Evolutionary conservation across 2,329 filamentous ascomycete species (phyloP), one percentile per base, ranked within the genome.

Genomic region (Microdochium trichocladiopsis): DNA sequence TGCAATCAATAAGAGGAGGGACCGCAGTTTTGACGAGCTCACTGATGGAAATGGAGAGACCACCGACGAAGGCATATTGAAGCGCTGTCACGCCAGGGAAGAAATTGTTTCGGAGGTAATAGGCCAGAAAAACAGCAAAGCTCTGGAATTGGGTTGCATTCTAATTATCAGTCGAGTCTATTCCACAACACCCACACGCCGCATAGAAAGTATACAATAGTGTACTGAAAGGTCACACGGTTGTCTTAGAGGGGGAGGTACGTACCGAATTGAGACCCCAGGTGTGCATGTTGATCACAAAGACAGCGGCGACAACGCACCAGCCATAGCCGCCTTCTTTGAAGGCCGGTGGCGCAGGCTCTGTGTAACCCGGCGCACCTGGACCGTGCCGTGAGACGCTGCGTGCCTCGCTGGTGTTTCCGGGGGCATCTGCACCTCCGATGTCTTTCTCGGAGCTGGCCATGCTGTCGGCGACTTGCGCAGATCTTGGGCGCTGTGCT

Each of bases 21-120:
- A 28, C 22, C 18, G 37, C 12, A 23, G 4, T 43, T 12, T 33
- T 11, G 45, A 18, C 41, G 31, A 41, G 47, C 25, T 23, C 47
- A 73, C 72, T 64, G 50, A 74, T 76, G 1, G 82, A 83, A 45
- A 88, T 81, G 25, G 82, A 86, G 0, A 89, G 71, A 0, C 84
- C 84, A 25, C 88, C 88, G n/a, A 93, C 77, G 63, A 93, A 91
- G 41, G 88, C 88, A 66, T 86, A 92, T 5, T 84, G 77, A 2
- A 92, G 76, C 2, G 79, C 69, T 0, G 80, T 82, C 2, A 86
- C 79, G 14, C 79, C 81, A 0, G 82, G 77, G 56, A 87, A 90
- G 22, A 76, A 74, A 50, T 83, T 72, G 49, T 78, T 78, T 18
- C 76, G 72, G 16, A 82, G 70, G 54, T 81, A 82, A 58, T 81